Percentiles rank a stretch among this genome's conserved stretches.
phyloP scores from a whole-genome alignment of 768 basidiomycete species.

The Xanthoconium purpureum region DNA sequence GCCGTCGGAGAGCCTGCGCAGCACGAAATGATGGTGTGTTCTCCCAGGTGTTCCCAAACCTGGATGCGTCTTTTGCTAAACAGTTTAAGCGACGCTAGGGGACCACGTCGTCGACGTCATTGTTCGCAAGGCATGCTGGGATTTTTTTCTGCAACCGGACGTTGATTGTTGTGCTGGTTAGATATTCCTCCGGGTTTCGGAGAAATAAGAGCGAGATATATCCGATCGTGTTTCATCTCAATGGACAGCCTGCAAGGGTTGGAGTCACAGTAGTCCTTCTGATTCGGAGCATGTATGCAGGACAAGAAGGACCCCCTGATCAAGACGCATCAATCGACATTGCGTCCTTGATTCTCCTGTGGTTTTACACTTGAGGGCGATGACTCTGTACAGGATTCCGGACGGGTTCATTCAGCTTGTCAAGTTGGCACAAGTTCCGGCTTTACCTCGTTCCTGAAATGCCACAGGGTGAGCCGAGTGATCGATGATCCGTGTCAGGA shows the following conservation, averaged over 20 bases:
- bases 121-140: not conserved
- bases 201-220: not conserved
- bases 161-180: not conserved
- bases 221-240: slow-evolving; percentile 6
- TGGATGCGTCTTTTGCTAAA: not conserved
- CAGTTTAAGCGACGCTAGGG: not conserved
- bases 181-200: not conserved
- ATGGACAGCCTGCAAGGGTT: not conserved
- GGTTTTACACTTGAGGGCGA: not conserved
- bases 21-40: not conserved
- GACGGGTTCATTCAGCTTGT: not conserved
- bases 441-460: not conserved
- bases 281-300: not conserved
- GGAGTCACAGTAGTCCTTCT: not conserved
- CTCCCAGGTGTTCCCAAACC: not conserved
- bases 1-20: not conserved
- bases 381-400: not conserved
- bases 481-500: slow-evolving; percentile 13
- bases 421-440: not conserved
- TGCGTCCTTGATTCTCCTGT: not conserved
- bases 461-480: not conserved
- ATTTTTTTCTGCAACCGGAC: not conserved
- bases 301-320: not conserved
- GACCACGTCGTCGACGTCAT: not conserved
- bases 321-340: not conserved